Base-by-base conservation (phyloP, 1,284 basidiomycete genomes). In the Caloboletus inedulis region DNA sequence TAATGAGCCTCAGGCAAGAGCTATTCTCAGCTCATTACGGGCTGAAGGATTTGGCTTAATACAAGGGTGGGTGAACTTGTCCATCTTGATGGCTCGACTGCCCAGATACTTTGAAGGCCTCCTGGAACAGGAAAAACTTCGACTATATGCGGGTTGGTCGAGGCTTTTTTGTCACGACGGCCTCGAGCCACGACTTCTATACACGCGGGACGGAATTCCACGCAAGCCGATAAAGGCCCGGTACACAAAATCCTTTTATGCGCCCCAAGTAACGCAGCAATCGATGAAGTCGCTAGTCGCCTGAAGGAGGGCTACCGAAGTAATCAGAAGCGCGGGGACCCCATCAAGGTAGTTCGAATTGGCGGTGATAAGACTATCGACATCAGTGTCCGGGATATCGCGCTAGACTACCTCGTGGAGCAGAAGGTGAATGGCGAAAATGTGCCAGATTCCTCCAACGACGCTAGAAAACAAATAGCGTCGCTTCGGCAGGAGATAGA, bases 71-170 rank as follows among this genome's bases (percentile, higher is more conserved):
- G 81, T 72, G 21, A 27, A 34, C 29, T 51, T 52, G 35, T 44
- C 23, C 19, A 8, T 57, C 36, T 39, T 35, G 27, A 53, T 31
- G n/a, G 7, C 48, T 39, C 39, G 48, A 29, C 13, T 36, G 41
- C 43, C 53, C 16, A 50, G 14, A 54, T 39, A 54, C 9, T 34
- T 41, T 48, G 35, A 56, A 55, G 94, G 44, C 97, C 97, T 27
- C 97, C 97, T 1, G 97, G 97, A 59, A 99, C 97, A 0, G 97
- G 97, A 37, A 99, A 99, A 74, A 99, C 97, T 10, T 98, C 94
- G 46, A 99, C 97, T 0, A 99, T 99, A 59, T 92, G 94, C 62
- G 94, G 92, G 18, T 77, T 99, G n/a, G 89, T 98, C 3, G 87
- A 92, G 36, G 83, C 87, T 7, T 94, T 91, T 65, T 70, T 96